A percentile compares a stretch with the other conserved stretches of the same genome.
Conservation (phyloP, 306 rosid species). For the Rubus parviflorus region DNA sequence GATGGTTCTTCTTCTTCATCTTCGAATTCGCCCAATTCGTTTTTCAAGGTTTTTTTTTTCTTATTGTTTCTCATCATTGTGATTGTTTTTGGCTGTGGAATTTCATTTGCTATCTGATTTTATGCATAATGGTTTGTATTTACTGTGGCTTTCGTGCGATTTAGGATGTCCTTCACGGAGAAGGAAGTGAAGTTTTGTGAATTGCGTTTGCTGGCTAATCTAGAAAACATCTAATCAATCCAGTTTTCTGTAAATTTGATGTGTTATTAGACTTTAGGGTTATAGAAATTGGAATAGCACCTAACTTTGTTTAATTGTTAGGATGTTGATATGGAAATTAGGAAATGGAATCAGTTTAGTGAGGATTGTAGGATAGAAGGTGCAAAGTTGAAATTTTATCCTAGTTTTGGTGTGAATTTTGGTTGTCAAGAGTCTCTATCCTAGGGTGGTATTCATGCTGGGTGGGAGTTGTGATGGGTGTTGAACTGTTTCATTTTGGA, state of each 20-base stretch:
- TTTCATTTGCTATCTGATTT: neutral
- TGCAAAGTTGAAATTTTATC: no score
- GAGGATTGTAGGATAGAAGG: neutral
- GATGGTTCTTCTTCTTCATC: slow-evolving; percentile 48
- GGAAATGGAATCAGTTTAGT: neutral
- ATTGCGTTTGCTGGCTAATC: neutral
- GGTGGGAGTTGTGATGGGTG: neutral
- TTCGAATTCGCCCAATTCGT: slow-evolving; percentile 46
- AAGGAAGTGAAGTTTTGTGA: neutral
- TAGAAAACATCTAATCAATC: no score
- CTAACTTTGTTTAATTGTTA: no score
- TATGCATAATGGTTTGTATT: no score
- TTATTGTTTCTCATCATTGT: neutral
- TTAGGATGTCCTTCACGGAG: neutral
- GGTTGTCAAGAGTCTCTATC: no score
- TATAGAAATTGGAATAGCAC: neutral
- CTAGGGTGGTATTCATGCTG: neutral
- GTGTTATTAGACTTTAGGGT: neutral
- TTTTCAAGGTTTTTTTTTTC: slow-evolving; percentile 47
- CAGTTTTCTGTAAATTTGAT: neutral
- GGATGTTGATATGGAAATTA: neutral
- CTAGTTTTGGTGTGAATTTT: no score
- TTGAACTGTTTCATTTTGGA: neutral
- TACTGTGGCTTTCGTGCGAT: neutral
- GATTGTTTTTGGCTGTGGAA: no score